These are phyloP conservation scores for Xerocomus minutiporus DNA, from an alignment of 1,284 basidiomycete genomes.

Conservation along the genomic window DNA sequence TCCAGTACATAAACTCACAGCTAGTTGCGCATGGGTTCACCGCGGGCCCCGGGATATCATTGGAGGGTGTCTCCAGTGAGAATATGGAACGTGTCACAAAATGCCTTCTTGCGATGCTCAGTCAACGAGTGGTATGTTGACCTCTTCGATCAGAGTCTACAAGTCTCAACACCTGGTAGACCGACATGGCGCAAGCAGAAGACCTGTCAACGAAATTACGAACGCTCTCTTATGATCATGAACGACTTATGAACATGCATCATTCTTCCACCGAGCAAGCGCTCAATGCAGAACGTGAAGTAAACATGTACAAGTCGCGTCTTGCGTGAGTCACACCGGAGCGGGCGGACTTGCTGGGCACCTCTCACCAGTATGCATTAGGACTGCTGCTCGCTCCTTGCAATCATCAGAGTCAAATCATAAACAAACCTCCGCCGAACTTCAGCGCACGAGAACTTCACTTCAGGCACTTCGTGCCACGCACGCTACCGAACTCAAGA, in stretches of 20 bases:
- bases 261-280: constrained; percentile 50
- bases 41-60: constrained; percentile 53
- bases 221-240: constrained; percentile 79
- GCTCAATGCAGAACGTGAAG: constrained; percentile 71
- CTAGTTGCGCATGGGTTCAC: constrained; percentile 62
- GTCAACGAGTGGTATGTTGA: constrained; percentile 69
- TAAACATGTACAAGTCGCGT: constrained; percentile 66
- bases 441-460: constrained; percentile 61
- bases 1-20: constrained; percentile 34
- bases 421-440: constrained; percentile 62
- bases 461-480: constrained; percentile 63
- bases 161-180: constrained; percentile 39
- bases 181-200: constrained; percentile 79
- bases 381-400: constrained; percentile 50
- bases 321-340: constrained; percentile 49
- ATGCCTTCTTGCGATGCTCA: constrained; percentile 74
- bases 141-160: background rate
- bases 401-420: constrained; percentile 59
- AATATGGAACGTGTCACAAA: constrained; percentile 68
- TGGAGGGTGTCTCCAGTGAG: constrained; percentile 41
- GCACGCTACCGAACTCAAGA: constrained; percentile 73
- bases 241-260: constrained; percentile 67
- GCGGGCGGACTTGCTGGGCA: background rate
- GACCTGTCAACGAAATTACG: constrained; percentile 70
- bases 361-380: constrained; percentile 29